Evolutionary conservation across 1,284 basidiomycete species (phyloP), one percentile per base, ranked within the genome.

Genomic region (Ceratobasidium sp.): DNA sequence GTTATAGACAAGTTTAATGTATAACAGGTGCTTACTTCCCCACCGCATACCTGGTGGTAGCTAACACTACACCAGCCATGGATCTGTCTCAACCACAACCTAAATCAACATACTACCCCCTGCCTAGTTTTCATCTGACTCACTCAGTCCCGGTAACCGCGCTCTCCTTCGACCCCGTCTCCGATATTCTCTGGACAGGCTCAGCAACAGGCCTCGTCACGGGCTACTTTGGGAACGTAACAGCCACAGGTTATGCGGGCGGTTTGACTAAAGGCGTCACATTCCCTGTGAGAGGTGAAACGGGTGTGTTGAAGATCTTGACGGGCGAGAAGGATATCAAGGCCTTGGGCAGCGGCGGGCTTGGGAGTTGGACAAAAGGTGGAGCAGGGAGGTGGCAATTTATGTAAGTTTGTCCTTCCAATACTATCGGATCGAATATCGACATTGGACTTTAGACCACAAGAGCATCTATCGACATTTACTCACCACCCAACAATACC

Each of bases 121-220:
- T 67, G 29, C 62, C 62, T 19, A 67, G 62, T 41, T 44, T 67
- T 33, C 62, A 67, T n/a, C 62, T 67, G 30, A 52, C 60, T 19
- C 66, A 42, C 27, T 62, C 27, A 19, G 52, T 67, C 16, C 29
- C 52, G 2, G 52, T 90, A 52, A 88, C 89, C 21, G 84, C 90
- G 0, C 82, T 98, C 70, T 84, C 87, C 2, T 94, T 98, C 76
- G 95, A 98, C 79, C 89, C 93, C 5, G 88, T 90, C 47, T 90
- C 91, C 1, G 95, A 98, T 77, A 85, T 90, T 13, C 80, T 98
- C 41, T 97, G 95, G 94, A 83, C 89, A 54, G 95, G 94, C 50
- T 84, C 85, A 19, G 85, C 87, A 62, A 79, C 85, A 42, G 95
- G 96, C 6, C 81, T 83, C 71, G 83, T 97, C 68, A 79, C 83